Evolutionary conservation across 371 early-diverging fungal species (phyloP), one percentile per base, ranked within the genome.

Genomic region (Phascolomyces articulosus): DNA sequence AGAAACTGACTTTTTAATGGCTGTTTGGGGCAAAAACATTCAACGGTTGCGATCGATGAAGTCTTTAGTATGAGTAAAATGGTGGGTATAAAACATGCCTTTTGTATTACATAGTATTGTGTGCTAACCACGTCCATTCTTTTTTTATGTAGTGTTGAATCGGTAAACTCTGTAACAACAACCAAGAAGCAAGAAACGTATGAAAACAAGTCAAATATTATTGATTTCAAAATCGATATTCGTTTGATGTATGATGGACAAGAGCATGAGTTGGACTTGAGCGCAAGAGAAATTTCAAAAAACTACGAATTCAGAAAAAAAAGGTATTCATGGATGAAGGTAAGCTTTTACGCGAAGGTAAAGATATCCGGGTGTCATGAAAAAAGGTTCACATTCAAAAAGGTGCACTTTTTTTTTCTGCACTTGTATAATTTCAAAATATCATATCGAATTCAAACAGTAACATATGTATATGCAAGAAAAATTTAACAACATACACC

Each of bases 211-310:
- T 31, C 24, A 31, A 54, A 53, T 27, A 27, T 61, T 0, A 51
- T 18, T 21, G 56, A 48, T 21, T 63, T 68, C 44, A 63, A 68
- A 53, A 51, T 68, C 53, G 63, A 68, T 59, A 21, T 67, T 21
- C 48, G 68, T 23, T 68, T 63, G 40, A 16, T 68, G 21, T 68
- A 60, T 44, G 68, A 64, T 47, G 48, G 49, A 21, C 44, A 60
- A 11, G 63, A 51, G 53, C 24, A 67, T 55, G 68, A 63, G 55
- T 63, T 58, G 24, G 68, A 68, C 59, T 38, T 68, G 7, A 63
- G 49, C 53, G 55, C 68, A 41, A 63, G 63, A 23, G 68, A 68
- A 56, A 59, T 51, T 48, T 55, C 64, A 49, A 68, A 59, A 58
- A n/a, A 56, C 23, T 26, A 26, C 56, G 28, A 9, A 9, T 23